A percentile compares a stretch with the other conserved stretches of the same genome.
These are phyloP conservation scores for Colletotrichum melonis DNA, from an alignment of 2,329 filamentous ascomycete genomes.

Conservation along the genomic window DNA sequence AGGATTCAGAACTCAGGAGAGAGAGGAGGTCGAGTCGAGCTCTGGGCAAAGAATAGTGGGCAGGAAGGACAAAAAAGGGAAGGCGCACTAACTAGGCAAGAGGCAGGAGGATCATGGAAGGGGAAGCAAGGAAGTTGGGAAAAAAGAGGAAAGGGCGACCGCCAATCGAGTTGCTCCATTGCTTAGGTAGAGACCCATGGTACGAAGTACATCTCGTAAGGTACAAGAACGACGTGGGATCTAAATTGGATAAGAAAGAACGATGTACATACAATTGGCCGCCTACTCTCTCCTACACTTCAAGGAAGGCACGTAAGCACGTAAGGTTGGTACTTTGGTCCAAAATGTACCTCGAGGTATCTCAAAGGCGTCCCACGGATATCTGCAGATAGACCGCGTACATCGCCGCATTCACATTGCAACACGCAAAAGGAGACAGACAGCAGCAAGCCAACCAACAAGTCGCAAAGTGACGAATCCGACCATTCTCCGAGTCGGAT, in stretches of 20 bases:
- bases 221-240: not conserved
- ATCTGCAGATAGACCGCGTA: not conserved
- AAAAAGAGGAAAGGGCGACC: not conserved
- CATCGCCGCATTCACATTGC: not conserved
- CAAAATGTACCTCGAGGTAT: not conserved
- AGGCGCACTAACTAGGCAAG: not conserved
- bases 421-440: not conserved
- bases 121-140: constrained; percentile 8
- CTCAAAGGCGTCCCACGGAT: not conserved
- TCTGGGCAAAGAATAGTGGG: not conserved
- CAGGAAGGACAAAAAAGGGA: not conserved
- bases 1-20: not conserved
- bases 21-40: not conserved
- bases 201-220: not conserved
- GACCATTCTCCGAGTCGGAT: not conserved
- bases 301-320: not conserved
- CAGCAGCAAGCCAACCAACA: constrained; percentile 2
- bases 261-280: not conserved
- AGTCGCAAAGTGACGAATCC: not conserved
- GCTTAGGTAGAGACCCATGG: not conserved
- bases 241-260: not conserved
- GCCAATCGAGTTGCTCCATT: constrained; percentile 2
- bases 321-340: not conserved
- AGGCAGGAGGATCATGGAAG: not conserved
- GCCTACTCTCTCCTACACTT: not conserved